A percentile compares a stretch with the other conserved stretches of the same genome.
phyloP scores from a whole-genome alignment of 352 stramenopile genomes.

The Aphanomyces euteiches region DNA sequence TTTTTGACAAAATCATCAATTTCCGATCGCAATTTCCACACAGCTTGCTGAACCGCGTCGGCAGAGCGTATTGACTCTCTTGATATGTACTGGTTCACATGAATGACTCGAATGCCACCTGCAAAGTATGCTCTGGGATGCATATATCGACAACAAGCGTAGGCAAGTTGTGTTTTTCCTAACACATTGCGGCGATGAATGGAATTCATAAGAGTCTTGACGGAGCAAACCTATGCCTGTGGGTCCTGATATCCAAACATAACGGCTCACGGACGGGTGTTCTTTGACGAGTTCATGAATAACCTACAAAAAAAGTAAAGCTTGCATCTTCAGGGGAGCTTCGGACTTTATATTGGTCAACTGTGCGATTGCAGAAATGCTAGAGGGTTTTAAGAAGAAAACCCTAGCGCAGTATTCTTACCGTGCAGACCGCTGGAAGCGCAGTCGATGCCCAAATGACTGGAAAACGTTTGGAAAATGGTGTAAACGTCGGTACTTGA shows the following conservation, averaged over 20 bases:
- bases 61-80: constrained; percentile 44
- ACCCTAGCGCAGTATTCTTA: neutral
- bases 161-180: constrained; percentile 61
- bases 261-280: constrained; percentile 66
- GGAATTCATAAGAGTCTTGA: constrained; percentile 1
- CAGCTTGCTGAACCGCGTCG: constrained; percentile 42
- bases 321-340: neutral
- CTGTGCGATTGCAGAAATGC: constrained; percentile 67
- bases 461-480: constrained; percentile 55
- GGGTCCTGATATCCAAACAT: constrained; percentile 70
- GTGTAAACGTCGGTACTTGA: constrained; percentile 44
- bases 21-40: constrained; percentile 37
- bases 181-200: neutral
- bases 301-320: constrained; percentile 6
- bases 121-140: constrained; percentile 67
- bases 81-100: constrained; percentile 57
- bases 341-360: constrained; percentile 67
- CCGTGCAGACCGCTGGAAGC: constrained; percentile 68
- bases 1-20: constrained; percentile 27
- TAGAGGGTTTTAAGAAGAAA: neutral
- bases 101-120: constrained; percentile 67
- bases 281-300: constrained; percentile 20
- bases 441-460: constrained; percentile 72
- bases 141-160: constrained; percentile 74
- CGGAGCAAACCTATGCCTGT: constrained; percentile 52